A percentile compares a stretch with the other conserved stretches of the same genome.
Conservation (phyloP, 2,329 filamentous ascomycete genomes). For the Dryadomyces quercus-mongolicae region DNA sequence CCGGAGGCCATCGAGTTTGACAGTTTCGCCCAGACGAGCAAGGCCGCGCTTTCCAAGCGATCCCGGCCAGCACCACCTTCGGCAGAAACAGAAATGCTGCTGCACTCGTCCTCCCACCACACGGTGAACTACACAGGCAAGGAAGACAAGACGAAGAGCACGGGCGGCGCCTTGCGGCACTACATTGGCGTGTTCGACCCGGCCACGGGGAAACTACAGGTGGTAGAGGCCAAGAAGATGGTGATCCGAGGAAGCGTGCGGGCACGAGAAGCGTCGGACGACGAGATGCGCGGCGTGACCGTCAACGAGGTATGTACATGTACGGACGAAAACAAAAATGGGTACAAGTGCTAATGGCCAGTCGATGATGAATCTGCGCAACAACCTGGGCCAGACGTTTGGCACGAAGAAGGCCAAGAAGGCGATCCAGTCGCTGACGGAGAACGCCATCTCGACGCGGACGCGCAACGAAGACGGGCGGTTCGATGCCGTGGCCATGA, state of each 20-base stretch:
- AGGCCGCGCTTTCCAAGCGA: slow-evolving; percentile 15
- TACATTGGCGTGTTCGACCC: slow-evolving; percentile 55
- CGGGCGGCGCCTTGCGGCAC: slow-evolving; percentile 41
- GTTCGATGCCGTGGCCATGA: slow-evolving; percentile 7
- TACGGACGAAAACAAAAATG: neutral
- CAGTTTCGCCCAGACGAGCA: slow-evolving; percentile 32
- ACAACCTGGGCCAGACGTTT: slow-evolving; percentile 64
- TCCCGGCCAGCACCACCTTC: slow-evolving; percentile 18
- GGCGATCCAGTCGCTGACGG: slow-evolving; percentile 53
- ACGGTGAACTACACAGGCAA: slow-evolving; percentile 48
- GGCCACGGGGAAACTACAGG: slow-evolving; percentile 42
- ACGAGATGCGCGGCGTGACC: slow-evolving; percentile 27
- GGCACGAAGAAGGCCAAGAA: slow-evolving; percentile 81
- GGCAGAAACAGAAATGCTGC: slow-evolving; percentile 39
- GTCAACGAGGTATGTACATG: slow-evolving; percentile 22
- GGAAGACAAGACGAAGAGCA: slow-evolving; percentile 30
- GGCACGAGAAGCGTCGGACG: slow-evolving; percentile 37
- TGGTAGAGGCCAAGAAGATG: slow-evolving; percentile 55
- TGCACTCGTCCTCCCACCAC: slow-evolving; percentile 45
- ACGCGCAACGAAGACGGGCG: slow-evolving; percentile 35
- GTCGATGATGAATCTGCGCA: slow-evolving; percentile 49
- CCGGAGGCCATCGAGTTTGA: slow-evolving; percentile 29
- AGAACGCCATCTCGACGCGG: slow-evolving; percentile 50
- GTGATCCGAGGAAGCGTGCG: slow-evolving; percentile 44
- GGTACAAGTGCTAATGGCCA: slow-evolving; percentile 16